These are phyloP conservation scores for Chrysoporthe austroafricana DNA, from an alignment of 2,329 filamentous ascomycete genomes.

Conservation along the genomic window DNA sequence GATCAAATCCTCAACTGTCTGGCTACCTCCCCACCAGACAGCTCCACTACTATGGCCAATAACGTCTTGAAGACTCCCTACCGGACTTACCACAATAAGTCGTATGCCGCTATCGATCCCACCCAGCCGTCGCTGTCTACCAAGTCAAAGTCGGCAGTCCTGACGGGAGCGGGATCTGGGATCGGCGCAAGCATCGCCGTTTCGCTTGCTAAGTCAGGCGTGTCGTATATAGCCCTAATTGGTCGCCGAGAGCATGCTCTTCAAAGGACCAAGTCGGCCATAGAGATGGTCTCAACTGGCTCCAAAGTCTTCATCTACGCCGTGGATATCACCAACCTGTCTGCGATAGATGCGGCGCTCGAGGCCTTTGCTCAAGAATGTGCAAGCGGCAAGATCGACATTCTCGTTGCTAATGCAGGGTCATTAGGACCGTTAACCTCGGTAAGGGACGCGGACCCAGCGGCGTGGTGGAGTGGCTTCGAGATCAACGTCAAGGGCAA, in stretches of 20 bases:
- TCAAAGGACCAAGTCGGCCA: not conserved
- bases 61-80: constrained; percentile 10
- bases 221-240: constrained; percentile 8
- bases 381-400: not conserved
- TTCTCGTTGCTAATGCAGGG: not conserved
- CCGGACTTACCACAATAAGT: constrained; percentile 5
- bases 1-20: not conserved
- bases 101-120: constrained; percentile 14
- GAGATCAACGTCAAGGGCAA: constrained; percentile 13
- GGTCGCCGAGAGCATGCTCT: constrained; percentile 7
- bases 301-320: not conserved
- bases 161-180: constrained; percentile 13
- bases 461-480: not conserved
- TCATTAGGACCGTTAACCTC: not conserved
- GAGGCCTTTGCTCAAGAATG: not conserved
- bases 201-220: constrained; percentile 9
- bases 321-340: not conserved
- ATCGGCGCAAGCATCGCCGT: constrained; percentile 9
- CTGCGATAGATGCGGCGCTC: not conserved
- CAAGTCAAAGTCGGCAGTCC: constrained; percentile 18
- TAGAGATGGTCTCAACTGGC: not conserved
- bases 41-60: not conserved
- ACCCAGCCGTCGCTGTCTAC: constrained; percentile 13
- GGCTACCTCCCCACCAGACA: not conserved
- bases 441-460: not conserved